Conservation (phyloP, 352 stramenopile species). For the Plasmopara muralis region DNA sequence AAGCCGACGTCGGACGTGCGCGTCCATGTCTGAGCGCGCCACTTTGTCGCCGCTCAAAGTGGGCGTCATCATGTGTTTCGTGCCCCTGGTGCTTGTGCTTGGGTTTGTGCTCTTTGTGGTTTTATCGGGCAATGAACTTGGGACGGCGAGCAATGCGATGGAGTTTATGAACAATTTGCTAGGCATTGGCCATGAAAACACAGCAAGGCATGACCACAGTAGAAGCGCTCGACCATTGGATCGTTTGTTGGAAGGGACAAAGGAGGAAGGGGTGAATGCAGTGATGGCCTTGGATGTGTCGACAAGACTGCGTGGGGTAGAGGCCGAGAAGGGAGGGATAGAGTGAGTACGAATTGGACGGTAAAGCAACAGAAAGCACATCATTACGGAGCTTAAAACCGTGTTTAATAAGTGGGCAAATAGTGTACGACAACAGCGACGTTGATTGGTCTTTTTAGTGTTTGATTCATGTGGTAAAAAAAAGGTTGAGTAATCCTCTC, state of each 20-base stretch:
- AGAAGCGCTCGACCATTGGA: neutral
- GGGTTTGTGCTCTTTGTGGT: constrained; percentile 54
- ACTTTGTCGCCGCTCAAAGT: constrained; percentile 47
- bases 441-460: too few relatives aligned
- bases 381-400: too few relatives aligned
- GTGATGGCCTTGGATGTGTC: neutral
- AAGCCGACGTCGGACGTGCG: constrained; percentile 33
- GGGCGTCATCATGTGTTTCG: constrained; percentile 60
- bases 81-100: constrained; percentile 52
- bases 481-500: constrained; percentile 93
- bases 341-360: constrained; percentile 6
- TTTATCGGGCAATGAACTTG: constrained; percentile 27
- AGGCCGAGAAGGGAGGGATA: constrained; percentile 1
- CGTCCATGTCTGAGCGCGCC: constrained; percentile 31
- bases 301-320: neutral
- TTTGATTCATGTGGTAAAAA: constrained; percentile 87
- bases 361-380: neutral
- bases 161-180: constrained; percentile 18
- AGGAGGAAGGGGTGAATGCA: too few relatives aligned
- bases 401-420: too few relatives aligned
- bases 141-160: constrained; percentile 10
- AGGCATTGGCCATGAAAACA: constrained; percentile 5
- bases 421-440: too few relatives aligned
- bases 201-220: neutral
- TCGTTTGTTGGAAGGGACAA: too few relatives aligned